phyloP scores from a whole-genome alignment of 2,329 filamentous ascomycete genomes.

The Trichoderma guizhouense region DNA sequence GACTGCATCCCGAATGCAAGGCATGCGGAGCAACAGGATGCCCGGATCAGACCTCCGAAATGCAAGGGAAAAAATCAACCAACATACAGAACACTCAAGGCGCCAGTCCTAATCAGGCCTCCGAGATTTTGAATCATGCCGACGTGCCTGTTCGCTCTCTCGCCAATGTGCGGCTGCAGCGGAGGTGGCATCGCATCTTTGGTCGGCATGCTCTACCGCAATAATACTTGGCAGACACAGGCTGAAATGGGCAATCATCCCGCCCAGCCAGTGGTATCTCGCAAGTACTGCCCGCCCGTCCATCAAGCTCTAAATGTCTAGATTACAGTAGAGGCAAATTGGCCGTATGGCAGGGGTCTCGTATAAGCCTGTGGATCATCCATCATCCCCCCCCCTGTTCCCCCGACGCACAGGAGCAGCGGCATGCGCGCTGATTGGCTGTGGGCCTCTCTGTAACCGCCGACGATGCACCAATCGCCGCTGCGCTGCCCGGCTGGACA shows the following conservation, averaged over 20 bases:
- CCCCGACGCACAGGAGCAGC: constrained; percentile 18
- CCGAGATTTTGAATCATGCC: not conserved
- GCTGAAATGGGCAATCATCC: not conserved
- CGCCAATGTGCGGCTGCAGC: not conserved
- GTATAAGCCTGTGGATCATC: not conserved
- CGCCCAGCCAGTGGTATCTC: not conserved
- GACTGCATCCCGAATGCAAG: not conserved
- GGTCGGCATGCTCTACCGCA: not conserved
- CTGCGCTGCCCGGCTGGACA: not conserved
- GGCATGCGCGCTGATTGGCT: constrained; percentile 35
- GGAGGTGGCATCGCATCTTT: constrained; percentile 2
- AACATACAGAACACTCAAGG: not conserved
- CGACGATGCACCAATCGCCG: constrained; percentile 33
- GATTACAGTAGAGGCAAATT: not conserved
- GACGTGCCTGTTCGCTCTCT: not conserved
- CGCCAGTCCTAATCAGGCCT: not conserved
- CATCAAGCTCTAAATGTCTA: not conserved
- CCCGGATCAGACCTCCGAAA: not conserved
- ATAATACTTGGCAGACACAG: not conserved
- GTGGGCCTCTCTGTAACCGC: constrained; percentile 37
- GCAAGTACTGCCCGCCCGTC: not conserved
- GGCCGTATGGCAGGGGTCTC: not conserved
- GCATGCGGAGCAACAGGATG: not conserved
- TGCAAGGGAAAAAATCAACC: not conserved
- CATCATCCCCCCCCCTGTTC: not conserved